Conservation (phyloP, 2,329 filamentous ascomycete species). For the Mycosphaerella arachidis region DNA sequence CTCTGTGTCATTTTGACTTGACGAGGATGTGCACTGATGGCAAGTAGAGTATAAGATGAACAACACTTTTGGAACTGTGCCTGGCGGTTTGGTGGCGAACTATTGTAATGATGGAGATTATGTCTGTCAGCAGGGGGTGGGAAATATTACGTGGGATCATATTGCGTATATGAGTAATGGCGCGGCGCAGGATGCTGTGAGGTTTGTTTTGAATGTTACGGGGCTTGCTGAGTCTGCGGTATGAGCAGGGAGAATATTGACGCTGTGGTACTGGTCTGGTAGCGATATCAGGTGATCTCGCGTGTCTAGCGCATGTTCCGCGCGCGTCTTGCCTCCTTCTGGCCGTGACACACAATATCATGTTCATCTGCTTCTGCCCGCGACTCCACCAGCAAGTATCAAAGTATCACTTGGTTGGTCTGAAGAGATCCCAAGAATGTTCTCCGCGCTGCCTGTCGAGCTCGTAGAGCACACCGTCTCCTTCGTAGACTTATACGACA, state of each 20-base stretch:
- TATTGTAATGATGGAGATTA: neutral
- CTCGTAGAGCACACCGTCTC: conserved; percentile 1
- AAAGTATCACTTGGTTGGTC: no score
- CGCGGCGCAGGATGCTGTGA: neutral
- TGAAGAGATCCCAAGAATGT: neutral
- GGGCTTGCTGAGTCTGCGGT: neutral
- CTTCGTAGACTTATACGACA: neutral
- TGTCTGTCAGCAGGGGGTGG: neutral
- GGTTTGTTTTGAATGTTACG: neutral
- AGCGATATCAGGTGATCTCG: no score
- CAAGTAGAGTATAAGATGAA: neutral
- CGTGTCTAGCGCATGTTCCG: no score
- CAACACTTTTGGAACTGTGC: neutral
- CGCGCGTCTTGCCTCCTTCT: no score
- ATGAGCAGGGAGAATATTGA: no score
- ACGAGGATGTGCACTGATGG: neutral
- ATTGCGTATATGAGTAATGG: neutral
- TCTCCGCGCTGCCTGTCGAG: neutral
- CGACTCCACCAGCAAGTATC: no score
- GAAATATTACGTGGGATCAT: neutral
- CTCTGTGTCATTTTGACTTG: no score
- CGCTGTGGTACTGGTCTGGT: no score
- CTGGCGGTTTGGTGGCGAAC: neutral
- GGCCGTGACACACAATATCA: no score
- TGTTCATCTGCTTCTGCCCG: no score